Evolutionary conservation across 495 filamentous ascomycete genomes (phyloP).

Genomic region (Penicillium odoratum): DNA sequence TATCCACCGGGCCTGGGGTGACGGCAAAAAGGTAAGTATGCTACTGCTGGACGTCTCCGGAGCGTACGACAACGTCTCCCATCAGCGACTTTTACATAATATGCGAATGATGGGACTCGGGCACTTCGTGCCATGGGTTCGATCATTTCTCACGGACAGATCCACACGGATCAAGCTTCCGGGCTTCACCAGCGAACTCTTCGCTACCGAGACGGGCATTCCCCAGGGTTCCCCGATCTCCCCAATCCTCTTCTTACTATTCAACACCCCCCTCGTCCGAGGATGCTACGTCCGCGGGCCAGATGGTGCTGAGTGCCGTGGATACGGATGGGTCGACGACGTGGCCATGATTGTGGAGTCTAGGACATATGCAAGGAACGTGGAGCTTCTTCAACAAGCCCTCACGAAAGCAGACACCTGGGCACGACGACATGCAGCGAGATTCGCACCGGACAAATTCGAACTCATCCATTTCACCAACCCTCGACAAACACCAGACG

Average conservation of each 20-base stretch:
- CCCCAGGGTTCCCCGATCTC: no score
- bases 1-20: no score
- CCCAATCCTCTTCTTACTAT: background rate
- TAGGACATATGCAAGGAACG: background rate
- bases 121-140: no score
- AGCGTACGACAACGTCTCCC: no score
- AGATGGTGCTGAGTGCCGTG: background rate
- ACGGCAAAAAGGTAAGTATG: no score
- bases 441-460: conserved; percentile 19
- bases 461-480: conserved; percentile 13
- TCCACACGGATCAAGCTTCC: no score
- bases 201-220: no score
- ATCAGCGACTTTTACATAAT: no score
- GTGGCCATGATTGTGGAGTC: background rate
- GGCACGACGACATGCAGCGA: conserved; percentile 15
- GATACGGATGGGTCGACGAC: background rate
- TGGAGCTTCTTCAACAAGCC: background rate
- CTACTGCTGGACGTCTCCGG: no score
- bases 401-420: background rate
- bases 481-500: background rate
- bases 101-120: no score
- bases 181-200: no score
- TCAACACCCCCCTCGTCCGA: background rate
- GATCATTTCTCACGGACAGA: no score
- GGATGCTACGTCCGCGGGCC: background rate